A percentile compares a stretch with the other conserved stretches of the same genome.
Conservation (phyloP, 257 asterid genomes). For the Solanum tacnaense region DNA sequence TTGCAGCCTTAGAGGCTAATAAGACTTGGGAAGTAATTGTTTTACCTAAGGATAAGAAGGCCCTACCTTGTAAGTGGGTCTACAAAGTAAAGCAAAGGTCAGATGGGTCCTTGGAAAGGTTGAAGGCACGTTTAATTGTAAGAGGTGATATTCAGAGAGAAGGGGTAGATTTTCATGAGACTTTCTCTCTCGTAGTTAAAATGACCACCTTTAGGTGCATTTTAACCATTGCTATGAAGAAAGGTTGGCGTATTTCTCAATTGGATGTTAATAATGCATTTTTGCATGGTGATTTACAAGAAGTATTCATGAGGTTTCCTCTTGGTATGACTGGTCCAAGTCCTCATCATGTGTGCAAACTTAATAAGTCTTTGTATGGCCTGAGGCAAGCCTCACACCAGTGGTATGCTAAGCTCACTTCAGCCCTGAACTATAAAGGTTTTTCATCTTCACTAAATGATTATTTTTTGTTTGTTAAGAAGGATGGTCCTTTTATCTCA, state of each 20-base stretch:
- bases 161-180: not conserved
- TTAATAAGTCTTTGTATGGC: not conserved
- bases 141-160: too few relatives aligned
- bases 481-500: not conserved
- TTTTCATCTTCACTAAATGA: not conserved
- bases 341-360: not conserved
- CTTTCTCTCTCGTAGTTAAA: not conserved
- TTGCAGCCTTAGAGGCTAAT: not conserved
- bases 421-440: not conserved
- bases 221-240: not conserved
- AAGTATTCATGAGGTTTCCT: not conserved
- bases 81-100: not conserved
- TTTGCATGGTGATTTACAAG: not conserved
- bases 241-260: not conserved
- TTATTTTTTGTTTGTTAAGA: too few relatives aligned
- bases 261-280: too few relatives aligned
- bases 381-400: not conserved
- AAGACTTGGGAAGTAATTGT: not conserved
- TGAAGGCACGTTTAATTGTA: not conserved
- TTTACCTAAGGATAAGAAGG: not conserved
- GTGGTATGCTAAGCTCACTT: not conserved
- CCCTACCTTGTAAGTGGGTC: not conserved
- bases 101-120: not conserved
- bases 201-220: not conserved
- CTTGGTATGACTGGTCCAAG: not conserved